Conservation (phyloP, 139 green algal genomes). For the Picochlorum sp. region DNA sequence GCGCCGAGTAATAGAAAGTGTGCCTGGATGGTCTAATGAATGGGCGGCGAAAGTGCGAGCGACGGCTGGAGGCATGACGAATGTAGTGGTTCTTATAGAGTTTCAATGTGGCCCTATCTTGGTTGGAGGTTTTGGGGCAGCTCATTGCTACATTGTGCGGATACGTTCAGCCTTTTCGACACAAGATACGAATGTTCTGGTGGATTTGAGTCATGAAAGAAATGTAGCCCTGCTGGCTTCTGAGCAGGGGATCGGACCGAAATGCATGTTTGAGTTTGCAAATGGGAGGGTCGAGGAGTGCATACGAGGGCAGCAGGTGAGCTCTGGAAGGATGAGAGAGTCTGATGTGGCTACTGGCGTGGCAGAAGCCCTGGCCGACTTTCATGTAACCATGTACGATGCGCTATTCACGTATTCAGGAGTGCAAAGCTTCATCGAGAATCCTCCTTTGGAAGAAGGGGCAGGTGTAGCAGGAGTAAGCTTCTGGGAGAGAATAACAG, state of each 20-base stretch:
- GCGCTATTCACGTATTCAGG: no score
- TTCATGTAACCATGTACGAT: constrained; percentile 35
- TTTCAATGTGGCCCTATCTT: no score
- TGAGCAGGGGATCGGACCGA: constrained; percentile 34
- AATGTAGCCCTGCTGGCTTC: constrained; percentile 26
- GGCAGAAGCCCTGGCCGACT: constrained; percentile 36
- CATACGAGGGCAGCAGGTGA: constrained; percentile 29
- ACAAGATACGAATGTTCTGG: no score
- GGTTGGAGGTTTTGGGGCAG: not conserved
- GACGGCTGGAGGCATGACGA: not conserved
- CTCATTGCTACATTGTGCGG: not conserved
- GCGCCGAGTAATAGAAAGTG: no score
- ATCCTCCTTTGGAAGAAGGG: no score
- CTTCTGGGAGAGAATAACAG: no score
- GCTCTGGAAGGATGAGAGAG: constrained; percentile 15
- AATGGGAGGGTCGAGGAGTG: constrained; percentile 57
- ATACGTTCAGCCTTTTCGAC: not conserved
- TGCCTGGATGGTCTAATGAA: no score
- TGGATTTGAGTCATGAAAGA: constrained; percentile 31
- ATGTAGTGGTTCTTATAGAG: not conserved
- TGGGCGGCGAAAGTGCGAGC: not conserved
- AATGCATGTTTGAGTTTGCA: constrained; percentile 40
- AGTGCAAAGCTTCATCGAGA: no score
- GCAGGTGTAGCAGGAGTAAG: no score
- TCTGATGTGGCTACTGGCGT: constrained; percentile 22